Base-by-base conservation (phyloP, 148 eudicot species). In the Vaccinium macrocarpon region DNA sequence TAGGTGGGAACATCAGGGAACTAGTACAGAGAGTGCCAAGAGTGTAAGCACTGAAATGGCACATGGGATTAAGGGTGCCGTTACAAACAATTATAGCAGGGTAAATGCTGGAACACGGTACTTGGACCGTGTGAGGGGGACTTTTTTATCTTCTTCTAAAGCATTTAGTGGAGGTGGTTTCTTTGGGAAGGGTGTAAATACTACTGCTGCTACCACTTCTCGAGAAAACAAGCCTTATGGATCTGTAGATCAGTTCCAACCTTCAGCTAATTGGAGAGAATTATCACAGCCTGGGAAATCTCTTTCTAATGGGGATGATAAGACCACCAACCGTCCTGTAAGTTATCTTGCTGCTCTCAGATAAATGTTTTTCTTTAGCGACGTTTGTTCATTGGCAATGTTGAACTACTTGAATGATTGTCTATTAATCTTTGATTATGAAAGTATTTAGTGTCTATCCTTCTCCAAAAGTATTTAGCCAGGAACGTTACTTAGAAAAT, bases 121-220 rank as follows among this genome's bases (percentile, higher is more conserved):
- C 88, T 90, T 96, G 78, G 98, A 96, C 84, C 92, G 95, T 42
- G 87, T 96, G 98, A 92, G 82, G 92, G 97, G 99, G 49, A 93
- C 96, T 25, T 84, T 96, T 84, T 88, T 94, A 70, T 94, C 97
- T 76, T 92, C 99, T 82, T 96, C 97, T 14, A 93, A 92, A 89
- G 98, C 97, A 89, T 88, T 96, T 78, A 88, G 94, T 89, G 94
- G 97, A 81, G 87, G 93, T 86, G 88, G 91, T 84, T 95, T 95
- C 84, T 97, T 95, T 87, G 93, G 98, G 61, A 93, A 90, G 87
- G 90, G 89, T 82, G 76, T 91, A 57, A 89, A 86, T 79, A 83
- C 79, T 83, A 84, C 83, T 84, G 82, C 89, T 87, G 71, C 88
- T 66, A 84, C 86, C 82, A 75, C 87, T 87, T 85, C 93, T 42